Conservation (phyloP, 2,329 filamentous ascomycete species). For the Dactylellina leptospora region DNA sequence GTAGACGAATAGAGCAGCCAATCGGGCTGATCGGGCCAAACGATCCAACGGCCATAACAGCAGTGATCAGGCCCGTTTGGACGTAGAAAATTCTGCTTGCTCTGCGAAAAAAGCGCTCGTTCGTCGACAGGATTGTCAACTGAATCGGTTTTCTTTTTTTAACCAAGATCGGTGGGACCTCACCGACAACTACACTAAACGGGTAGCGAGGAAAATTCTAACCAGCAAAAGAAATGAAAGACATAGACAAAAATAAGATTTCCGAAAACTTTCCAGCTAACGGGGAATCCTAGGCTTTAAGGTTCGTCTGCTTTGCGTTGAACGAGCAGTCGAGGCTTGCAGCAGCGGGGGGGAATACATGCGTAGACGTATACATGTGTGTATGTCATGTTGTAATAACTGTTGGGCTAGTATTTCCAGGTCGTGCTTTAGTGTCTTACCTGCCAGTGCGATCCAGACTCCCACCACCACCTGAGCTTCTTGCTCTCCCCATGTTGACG, state of each 20-base stretch:
- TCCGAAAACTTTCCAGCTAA: not conserved
- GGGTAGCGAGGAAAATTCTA: too few relatives aligned
- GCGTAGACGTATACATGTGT: not conserved
- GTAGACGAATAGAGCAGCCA: not conserved
- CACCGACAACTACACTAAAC: slow-evolving; percentile 20
- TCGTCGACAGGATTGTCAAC: slow-evolving; percentile 7
- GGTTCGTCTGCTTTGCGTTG: not conserved
- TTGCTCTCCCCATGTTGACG: slow-evolving; percentile 35
- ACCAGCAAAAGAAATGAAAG: not conserved
- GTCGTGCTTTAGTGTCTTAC: too few relatives aligned
- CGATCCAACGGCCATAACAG: not conserved
- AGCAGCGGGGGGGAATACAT: not conserved
- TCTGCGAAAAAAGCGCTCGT: too few relatives aligned
- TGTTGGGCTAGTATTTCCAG: too few relatives aligned
- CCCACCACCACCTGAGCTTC: slow-evolving; percentile 37
- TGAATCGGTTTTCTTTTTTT: not conserved
- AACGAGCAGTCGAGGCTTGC: not conserved
- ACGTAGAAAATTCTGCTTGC: too few relatives aligned
- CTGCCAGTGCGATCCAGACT: slow-evolving; percentile 40
- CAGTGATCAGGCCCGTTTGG: too few relatives aligned
- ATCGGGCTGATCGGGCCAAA: not conserved
- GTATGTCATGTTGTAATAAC: too few relatives aligned
- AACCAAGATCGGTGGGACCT: slow-evolving; percentile 6
- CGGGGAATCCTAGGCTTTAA: too few relatives aligned
- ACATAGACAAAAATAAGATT: not conserved